Evolutionary conservation across 1,284 basidiomycete species (phyloP).

Genomic region (Limonomyces culmigenus): DNA sequence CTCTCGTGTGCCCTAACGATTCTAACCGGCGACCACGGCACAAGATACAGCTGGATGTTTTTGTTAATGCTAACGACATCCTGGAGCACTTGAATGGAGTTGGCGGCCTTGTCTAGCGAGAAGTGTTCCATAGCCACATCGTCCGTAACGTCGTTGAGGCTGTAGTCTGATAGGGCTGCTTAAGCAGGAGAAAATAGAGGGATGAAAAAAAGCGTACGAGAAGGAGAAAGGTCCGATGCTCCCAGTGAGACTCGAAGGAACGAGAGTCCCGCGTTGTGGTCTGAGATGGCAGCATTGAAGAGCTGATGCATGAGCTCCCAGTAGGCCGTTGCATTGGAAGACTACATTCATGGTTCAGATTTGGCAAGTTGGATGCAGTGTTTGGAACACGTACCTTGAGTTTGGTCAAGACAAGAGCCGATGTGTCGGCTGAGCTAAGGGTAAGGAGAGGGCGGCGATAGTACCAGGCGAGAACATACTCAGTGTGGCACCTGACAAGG

Average conservation of each 20-base stretch:
- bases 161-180: slow-evolving; percentile 20
- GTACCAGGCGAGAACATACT: too few species aligned
- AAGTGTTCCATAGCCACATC: slow-evolving; percentile 25
- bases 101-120: slow-evolving; percentile 23
- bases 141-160: slow-evolving; percentile 24
- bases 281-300: not conserved
- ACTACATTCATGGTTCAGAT: too few species aligned
- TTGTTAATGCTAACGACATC: slow-evolving; percentile 29
- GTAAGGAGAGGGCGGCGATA: not conserved
- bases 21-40: slow-evolving; percentile 35
- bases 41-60: slow-evolving; percentile 22
- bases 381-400: too few species aligned
- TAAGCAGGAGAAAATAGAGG: slow-evolving; percentile 2
- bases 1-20: not conserved
- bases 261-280: slow-evolving; percentile 25
- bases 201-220: slow-evolving; percentile 8
- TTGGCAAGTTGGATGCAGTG: too few species aligned
- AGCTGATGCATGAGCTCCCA: slow-evolving; percentile 25
- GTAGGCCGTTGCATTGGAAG: slow-evolving; percentile 22
- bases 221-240: slow-evolving; percentile 29
- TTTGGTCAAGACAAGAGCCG: slow-evolving; percentile 24
- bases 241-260: slow-evolving; percentile 36
- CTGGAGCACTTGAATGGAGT: slow-evolving; percentile 24
- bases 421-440: slow-evolving; percentile 25
- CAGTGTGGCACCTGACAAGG: too few species aligned